phyloP scores from a whole-genome alignment of 768 basidiomycete species.

The Termitomyces sp. region DNA sequence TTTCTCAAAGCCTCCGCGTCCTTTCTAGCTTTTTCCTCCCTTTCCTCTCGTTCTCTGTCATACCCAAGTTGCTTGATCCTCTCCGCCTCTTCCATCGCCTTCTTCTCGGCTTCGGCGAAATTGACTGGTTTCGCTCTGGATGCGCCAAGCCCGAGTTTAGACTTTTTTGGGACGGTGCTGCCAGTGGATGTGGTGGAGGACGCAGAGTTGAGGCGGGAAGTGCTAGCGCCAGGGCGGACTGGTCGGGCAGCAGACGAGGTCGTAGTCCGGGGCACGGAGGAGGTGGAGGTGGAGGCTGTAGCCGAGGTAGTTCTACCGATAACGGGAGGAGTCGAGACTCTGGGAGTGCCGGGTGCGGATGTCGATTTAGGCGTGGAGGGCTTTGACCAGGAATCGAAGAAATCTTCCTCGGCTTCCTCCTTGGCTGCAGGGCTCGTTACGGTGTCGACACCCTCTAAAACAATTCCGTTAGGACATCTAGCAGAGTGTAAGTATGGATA shows the following conservation, averaged over 20 bases:
- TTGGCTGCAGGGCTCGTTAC: conserved; percentile 31
- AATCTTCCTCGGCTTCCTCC: conserved; percentile 73
- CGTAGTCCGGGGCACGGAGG: conserved; percentile 49
- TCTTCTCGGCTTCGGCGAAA: conserved; percentile 91
- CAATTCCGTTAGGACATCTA: conserved; percentile 74
- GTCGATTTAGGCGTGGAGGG: conserved; percentile 51
- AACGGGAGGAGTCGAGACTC: conserved; percentile 48
- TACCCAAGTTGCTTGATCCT: conserved; percentile 89
- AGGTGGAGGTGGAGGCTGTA: conserved; percentile 25
- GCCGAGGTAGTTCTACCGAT: conserved; percentile 47
- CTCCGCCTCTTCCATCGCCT: conserved; percentile 89
- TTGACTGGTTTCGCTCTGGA: conserved; percentile 84
- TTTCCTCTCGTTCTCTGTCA: conserved; percentile 78
- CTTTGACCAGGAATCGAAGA: conserved; percentile 97
- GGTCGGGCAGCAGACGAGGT: conserved; percentile 59
- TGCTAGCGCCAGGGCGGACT: conserved; percentile 29
- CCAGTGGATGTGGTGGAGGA: conserved; percentile 19
- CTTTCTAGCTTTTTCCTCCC: conserved; percentile 67
- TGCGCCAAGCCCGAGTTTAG: conserved; percentile 80
- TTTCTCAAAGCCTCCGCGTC: conserved; percentile 49
- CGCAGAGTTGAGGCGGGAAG: conserved; percentile 33
- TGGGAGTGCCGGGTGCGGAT: conserved; percentile 44
- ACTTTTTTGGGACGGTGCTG: conserved; percentile 46
- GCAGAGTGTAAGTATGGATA: not conserved
- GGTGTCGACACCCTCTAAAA: conserved; percentile 75